Evolutionary conservation across 768 basidiomycete genomes (phyloP), one percentile per base, ranked within the genome.

Genomic region (Strobilomyces dryophilus): DNA sequence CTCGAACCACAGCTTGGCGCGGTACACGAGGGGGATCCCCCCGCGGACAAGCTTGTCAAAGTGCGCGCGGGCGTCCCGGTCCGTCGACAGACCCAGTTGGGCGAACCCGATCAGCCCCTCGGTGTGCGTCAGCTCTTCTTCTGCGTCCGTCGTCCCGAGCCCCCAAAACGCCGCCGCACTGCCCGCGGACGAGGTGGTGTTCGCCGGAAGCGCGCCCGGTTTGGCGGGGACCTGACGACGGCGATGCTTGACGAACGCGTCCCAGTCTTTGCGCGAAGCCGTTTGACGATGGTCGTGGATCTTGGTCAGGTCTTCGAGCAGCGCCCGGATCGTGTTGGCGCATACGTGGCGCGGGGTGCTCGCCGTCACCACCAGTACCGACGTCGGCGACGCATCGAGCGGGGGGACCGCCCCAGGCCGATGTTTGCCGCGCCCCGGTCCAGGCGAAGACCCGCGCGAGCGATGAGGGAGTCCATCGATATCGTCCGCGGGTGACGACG

Each of bases 1-100:
- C 74, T 99, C 97, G 49, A 89, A 68, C 91, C 93, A 95, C 44
- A 93, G 80, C 67, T 93, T 91, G 24, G 87, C 76, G n/a, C 93
- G 83, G 63, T 92, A 90, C 11, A 78, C 81, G 14, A 98, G 77
- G 2, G 97, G 97, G 32, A 98, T 89, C 5, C 97, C 97, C 47
- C 74, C 81, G 48, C 89, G 71, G n/a, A 95, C 80, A 7, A 99
- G 74, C 54, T 82, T 74, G 53, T 86, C 84, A 55, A 98, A 91
- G 64, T 87, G 89, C 52, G 77, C 81, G 64, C 86, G 78, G 56
- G 94, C 91, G 54, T 90, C 82, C 55, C 76, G 74, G 42, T 71
- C 84, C 32, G 87, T 76, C 1, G 84, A 85, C 18, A 85, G 68
- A 0, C 92, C 93, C 48, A 97, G 81, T 71, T 95, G 92, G 15